Evolutionary conservation across 2,329 filamentous ascomycete genomes (phyloP).

Genomic region (Trichophyton simii): DNA sequence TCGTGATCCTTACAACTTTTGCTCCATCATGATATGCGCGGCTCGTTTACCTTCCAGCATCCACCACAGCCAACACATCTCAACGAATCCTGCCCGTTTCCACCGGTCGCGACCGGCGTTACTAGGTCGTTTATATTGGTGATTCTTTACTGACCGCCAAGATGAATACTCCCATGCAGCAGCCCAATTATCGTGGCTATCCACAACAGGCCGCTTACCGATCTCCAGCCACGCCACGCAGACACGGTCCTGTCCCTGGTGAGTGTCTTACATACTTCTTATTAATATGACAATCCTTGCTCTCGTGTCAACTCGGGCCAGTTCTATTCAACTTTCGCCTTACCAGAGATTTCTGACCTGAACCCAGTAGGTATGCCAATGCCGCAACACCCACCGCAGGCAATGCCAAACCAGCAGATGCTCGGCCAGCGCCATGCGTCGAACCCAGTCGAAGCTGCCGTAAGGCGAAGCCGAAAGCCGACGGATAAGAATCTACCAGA

Average conservation of each 20-base stretch:
- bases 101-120: not conserved
- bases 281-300: not conserved
- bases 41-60: conserved; percentile 2
- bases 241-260: conserved; percentile 29
- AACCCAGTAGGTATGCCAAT: conserved; percentile 25
- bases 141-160: conserved; percentile 7
- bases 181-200: conserved; percentile 33
- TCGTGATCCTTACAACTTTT: not conserved
- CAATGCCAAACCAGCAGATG: conserved; percentile 26
- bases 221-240: conserved; percentile 32
- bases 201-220: conserved; percentile 27
- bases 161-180: conserved; percentile 30
- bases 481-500: conserved; percentile 93
- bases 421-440: conserved; percentile 25
- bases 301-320: not conserved
- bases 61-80: not conserved
- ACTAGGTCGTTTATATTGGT: not conserved
- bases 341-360: conserved; percentile 1
- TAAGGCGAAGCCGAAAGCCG: conserved; percentile 73
- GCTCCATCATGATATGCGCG: not conserved
- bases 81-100: not conserved
- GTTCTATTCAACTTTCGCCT: not conserved
- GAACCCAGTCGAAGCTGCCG: conserved; percentile 40
- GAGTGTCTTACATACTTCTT: conserved; percentile 14
- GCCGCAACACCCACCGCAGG: conserved; percentile 24